These are phyloP conservation scores for Lenwebbia sp. DNA, from an alignment of 345 rosid genomes.

Conservation along the genomic window DNA sequence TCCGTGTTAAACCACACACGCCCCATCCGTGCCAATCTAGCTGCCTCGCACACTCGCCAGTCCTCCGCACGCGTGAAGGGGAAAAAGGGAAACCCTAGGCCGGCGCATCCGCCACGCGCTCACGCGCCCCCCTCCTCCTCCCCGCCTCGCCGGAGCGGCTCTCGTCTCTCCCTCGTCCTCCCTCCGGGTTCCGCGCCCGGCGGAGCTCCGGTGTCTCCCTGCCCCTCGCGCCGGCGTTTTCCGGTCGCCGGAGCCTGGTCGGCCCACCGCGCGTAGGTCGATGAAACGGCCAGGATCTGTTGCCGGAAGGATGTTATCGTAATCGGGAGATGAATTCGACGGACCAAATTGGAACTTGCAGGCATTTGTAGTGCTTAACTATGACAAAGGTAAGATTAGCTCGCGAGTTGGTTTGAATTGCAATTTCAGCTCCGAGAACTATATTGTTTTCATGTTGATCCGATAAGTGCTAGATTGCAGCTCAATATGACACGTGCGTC, in stretches of 20 bases:
- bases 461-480: neutral
- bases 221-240: neutral
- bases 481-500: neutral
- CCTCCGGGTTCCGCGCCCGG: neutral
- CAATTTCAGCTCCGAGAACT: neutral
- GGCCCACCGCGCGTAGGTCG: neutral
- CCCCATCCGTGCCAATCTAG: slow-evolving; percentile 71
- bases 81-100: slow-evolving; percentile 1
- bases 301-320: neutral
- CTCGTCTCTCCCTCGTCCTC: neutral
- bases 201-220: neutral
- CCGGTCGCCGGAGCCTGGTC: neutral
- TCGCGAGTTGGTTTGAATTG: neutral
- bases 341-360: neutral
- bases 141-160: slow-evolving; percentile 5
- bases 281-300: neutral
- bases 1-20: slow-evolving; percentile 27
- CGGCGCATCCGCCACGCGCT: slow-evolving; percentile 7
- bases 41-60: slow-evolving; percentile 40
- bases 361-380: neutral
- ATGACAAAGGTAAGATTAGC: neutral
- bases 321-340: neutral
- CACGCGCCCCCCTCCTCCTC: neutral
- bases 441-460: neutral
- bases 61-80: slow-evolving; percentile 1